phyloP scores from a whole-genome alignment of 371 early-diverging fungal species.

The Rhizopus sp. region DNA sequence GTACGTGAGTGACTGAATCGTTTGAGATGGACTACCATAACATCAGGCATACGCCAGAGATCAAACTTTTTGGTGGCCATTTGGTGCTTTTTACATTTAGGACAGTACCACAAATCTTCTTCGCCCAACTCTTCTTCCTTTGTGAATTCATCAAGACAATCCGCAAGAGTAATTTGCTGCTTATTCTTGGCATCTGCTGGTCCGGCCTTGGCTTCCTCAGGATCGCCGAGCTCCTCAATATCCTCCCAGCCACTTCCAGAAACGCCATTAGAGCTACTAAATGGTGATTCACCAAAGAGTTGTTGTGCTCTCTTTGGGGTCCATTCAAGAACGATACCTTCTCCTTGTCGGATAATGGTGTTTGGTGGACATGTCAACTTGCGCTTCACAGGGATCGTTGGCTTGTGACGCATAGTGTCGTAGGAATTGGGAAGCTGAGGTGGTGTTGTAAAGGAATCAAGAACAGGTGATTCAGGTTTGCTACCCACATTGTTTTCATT shows the following conservation, averaged over 20 bases:
- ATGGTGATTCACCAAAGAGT: conserved; percentile 26
- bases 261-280: conserved; percentile 13
- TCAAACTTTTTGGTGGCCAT: conserved; percentile 85
- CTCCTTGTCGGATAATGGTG: conserved; percentile 46
- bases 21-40: conserved; percentile 90
- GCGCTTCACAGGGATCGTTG: not conserved
- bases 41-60: conserved; percentile 84
- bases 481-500: conserved; percentile 2
- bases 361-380: conserved; percentile 26
- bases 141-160: conserved; percentile 81
- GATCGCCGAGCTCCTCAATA: conserved; percentile 28
- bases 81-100: conserved; percentile 79
- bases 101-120: conserved; percentile 85
- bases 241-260: conserved; percentile 31
- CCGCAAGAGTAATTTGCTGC: conserved; percentile 59
- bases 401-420: not conserved
- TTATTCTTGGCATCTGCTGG: conserved; percentile 14
- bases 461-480: not conserved
- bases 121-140: conserved; percentile 83
- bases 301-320: conserved; percentile 26
- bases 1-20: conserved; percentile 79
- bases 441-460: not conserved
- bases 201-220: conserved; percentile 15
- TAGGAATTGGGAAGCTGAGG: no score
- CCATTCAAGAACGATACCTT: conserved; percentile 37